Conservation (phyloP, 2,329 filamentous ascomycete species). For the Pseudogymnoascus sp. region DNA sequence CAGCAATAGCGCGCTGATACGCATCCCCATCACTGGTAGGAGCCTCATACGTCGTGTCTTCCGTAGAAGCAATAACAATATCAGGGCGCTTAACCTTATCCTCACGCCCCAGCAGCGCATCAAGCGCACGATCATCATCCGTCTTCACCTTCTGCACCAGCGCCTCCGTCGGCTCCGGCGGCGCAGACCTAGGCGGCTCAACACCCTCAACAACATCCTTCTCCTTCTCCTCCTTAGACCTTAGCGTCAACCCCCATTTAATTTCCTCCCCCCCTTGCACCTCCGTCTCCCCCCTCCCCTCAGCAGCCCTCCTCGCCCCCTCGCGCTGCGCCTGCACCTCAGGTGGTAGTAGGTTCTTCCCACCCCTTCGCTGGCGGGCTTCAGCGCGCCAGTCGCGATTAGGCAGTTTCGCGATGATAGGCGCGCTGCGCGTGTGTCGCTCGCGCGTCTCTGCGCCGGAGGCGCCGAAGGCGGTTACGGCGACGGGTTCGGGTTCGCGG, state of each 20-base stretch:
- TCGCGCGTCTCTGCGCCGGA: not conserved
- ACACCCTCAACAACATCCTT: conserved; percentile 14
- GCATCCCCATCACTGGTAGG: conserved; percentile 53
- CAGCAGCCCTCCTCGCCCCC: conserved; percentile 30
- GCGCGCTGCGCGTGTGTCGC: conserved; percentile 19
- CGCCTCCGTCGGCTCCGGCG: conserved; percentile 10
- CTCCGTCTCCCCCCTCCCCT: conserved; percentile 22
- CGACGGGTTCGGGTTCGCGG: not conserved
- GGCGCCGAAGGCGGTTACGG: not conserved
- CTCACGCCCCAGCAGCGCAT: conserved; percentile 54
- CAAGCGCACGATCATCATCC: conserved; percentile 56
- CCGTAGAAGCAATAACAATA: conserved; percentile 40
- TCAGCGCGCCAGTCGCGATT: conserved; percentile 58
- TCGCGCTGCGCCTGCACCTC: conserved; percentile 44
- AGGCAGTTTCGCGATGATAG: conserved; percentile 48
- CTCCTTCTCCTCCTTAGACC: conserved; percentile 13
- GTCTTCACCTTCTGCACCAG: conserved; percentile 32
- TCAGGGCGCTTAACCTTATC: conserved; percentile 36
- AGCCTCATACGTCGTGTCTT: conserved; percentile 16
- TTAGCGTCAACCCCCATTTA: conserved; percentile 17
- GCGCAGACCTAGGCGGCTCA: conserved; percentile 12
- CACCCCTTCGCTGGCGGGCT: conserved; percentile 36
- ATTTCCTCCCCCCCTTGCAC: conserved; percentile 22
- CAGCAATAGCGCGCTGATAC: conserved; percentile 59
- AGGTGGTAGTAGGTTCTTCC: conserved; percentile 47